These are phyloP conservation scores for Kluyveromyces aestuarii DNA, from an alignment of 805 yeast species.

Conservation along the genomic window DNA sequence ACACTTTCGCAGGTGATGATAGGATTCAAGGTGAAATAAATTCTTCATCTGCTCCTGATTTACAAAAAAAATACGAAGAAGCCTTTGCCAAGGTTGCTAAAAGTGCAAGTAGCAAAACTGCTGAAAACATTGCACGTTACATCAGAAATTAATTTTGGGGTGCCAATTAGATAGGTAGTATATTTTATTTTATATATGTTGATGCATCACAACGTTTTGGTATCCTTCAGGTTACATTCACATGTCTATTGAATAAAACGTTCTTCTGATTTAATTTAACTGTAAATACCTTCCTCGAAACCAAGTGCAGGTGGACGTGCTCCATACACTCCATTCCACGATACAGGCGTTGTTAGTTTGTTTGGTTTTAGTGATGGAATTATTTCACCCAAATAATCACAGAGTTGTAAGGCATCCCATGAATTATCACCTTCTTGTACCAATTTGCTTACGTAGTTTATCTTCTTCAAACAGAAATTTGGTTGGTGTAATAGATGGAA, in stretches of 20 bases:
- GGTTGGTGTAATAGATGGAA: slow-evolving; percentile 20
- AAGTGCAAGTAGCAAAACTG: slow-evolving; percentile 53
- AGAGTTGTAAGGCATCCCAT: slow-evolving; percentile 43
- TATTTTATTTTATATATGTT: background rate
- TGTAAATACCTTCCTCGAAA: slow-evolving; percentile 65
- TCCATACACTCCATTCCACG: slow-evolving; percentile 87
- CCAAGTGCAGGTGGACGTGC: slow-evolving; percentile 55
- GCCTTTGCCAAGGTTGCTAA: slow-evolving; percentile 61
- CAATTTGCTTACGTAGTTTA: slow-evolving; percentile 42
- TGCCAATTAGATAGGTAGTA: background rate
- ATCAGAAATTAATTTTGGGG: slow-evolving; percentile 32
- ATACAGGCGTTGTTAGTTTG: slow-evolving; percentile 48
- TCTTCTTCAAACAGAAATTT: slow-evolving; percentile 10
- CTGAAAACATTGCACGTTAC: slow-evolving; percentile 63
- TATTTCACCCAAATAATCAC: slow-evolving; percentile 15
- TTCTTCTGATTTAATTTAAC: slow-evolving; percentile 6
- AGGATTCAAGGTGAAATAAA: slow-evolving; percentile 50
- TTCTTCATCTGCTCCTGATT: slow-evolving; percentile 32
- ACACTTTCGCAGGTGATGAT: slow-evolving; percentile 60
- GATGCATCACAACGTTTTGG: background rate
- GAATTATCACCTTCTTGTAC: slow-evolving; percentile 91
- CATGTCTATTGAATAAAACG: background rate
- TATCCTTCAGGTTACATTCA: too few relatives aligned
- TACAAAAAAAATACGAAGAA: slow-evolving; percentile 63
- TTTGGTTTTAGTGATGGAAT: slow-evolving; percentile 16